Evolutionary conservation across 345 rosid genomes (phyloP).

Genomic region (Noccaea caerulescens): DNA sequence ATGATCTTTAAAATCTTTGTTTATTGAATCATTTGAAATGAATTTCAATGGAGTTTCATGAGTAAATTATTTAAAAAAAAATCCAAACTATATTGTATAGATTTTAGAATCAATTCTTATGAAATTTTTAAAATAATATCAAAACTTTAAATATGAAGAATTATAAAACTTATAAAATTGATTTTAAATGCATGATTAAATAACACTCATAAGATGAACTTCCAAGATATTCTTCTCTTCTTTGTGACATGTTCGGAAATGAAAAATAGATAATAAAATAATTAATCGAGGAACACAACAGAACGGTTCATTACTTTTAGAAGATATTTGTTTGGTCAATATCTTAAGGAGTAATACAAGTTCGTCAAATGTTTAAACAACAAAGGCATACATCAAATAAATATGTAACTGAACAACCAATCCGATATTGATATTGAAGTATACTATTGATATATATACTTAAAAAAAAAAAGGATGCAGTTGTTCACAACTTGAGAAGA

Average conservation of each 20-base stretch:
- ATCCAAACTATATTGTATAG: no score
- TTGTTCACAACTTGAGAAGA: slow-evolving; percentile 1
- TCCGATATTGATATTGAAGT: slow-evolving; percentile 6
- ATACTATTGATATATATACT: neutral
- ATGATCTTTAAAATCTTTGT: no score
- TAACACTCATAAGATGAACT: neutral
- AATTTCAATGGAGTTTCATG: no score
- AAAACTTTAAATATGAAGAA: no score
- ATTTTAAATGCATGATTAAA: no score
- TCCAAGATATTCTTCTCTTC: slow-evolving; percentile 28
- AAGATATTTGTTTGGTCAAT: slow-evolving; percentile 15
- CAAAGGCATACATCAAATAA: neutral
- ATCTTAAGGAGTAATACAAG: neutral
- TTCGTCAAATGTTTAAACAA: neutral
- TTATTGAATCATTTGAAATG: no score
- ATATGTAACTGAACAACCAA: neutral
- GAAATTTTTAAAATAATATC: no score
- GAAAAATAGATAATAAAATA: neutral
- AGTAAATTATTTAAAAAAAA: no score
- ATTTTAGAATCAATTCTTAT: no score
- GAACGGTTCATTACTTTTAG: neutral
- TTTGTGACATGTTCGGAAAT: slow-evolving; percentile 17
- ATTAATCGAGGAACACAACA: neutral
- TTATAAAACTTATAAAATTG: no score
- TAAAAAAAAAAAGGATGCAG: neutral